Percentiles rank a stretch among this genome's conserved stretches.
phyloP scores from a whole-genome alignment of 495 filamentous ascomycete genomes.

The Aspergillus saccharolyticus region DNA sequence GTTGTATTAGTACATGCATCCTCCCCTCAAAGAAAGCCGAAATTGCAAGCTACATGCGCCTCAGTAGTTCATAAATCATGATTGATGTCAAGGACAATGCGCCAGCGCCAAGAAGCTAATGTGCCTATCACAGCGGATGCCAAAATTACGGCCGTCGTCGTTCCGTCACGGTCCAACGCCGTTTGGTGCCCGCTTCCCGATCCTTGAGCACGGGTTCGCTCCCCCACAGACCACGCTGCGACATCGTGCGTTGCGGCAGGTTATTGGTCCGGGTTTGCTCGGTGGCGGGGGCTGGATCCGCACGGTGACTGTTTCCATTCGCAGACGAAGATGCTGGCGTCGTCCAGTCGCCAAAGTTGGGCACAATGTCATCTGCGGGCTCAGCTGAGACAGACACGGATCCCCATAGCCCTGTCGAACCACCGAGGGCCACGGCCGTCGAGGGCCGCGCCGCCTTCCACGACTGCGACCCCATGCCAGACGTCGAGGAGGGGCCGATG shows the following conservation, averaged over 20 bases:
- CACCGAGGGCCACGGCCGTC: constrained; percentile 12
- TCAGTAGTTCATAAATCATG: not conserved
- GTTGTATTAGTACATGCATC: not conserved
- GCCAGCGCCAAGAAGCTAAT: not conserved
- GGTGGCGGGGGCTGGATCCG: not conserved
- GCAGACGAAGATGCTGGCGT: constrained; percentile 7
- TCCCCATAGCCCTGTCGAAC: constrained; percentile 32
- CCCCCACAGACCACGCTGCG: constrained; percentile 43
- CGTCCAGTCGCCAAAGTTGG: constrained; percentile 33
- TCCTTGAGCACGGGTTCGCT: constrained; percentile 32
- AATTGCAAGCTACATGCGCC: not conserved
- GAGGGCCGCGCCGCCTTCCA: constrained; percentile 28
- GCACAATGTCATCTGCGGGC: constrained; percentile 30
- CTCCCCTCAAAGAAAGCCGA: not conserved
- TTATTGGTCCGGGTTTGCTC: constrained; percentile 19
- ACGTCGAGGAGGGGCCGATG: constrained; percentile 21
- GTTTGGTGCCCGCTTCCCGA: constrained; percentile 27
- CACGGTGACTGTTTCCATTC: not conserved
- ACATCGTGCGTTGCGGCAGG: constrained; percentile 31
- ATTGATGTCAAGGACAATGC: not conserved
- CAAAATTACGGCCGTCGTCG: constrained; percentile 17
- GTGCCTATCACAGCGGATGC: not conserved
- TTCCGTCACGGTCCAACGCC: constrained; percentile 45
- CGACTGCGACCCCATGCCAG: constrained; percentile 17
- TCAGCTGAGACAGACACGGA: constrained; percentile 24